phyloP scores from a whole-genome alignment of 1,284 basidiomycete species.

The Moesziomyces sp. region DNA sequence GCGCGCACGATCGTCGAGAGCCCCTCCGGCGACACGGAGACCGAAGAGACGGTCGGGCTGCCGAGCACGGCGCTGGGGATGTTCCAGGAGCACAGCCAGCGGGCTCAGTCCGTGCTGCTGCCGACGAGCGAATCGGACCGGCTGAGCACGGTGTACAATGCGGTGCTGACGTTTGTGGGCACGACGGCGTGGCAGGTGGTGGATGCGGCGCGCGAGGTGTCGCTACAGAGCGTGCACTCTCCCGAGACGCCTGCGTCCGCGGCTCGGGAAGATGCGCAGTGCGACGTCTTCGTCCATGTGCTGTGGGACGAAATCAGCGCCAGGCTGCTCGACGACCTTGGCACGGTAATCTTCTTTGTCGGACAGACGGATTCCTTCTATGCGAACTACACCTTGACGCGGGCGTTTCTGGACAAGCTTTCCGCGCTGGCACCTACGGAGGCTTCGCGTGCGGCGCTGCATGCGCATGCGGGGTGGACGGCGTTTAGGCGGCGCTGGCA shows the following conservation, averaged over 20 bases:
- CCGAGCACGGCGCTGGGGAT: slow-evolving; percentile 69
- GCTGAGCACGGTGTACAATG: slow-evolving; percentile 80
- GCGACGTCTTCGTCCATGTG: slow-evolving; percentile 72
- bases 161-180: slow-evolving; percentile 80
- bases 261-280: slow-evolving; percentile 3
- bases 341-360: slow-evolving; percentile 84
- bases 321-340: slow-evolving; percentile 79
- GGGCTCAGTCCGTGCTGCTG: slow-evolving; percentile 69
- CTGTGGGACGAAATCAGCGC: slow-evolving; percentile 85
- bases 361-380: slow-evolving; percentile 90
- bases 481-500: slow-evolving; percentile 90
- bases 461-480: slow-evolving; percentile 76
- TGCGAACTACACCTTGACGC: slow-evolving; percentile 80
- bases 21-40: background rate
- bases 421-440: slow-evolving; percentile 82
- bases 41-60: background rate
- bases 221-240: background rate
- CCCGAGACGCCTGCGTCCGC: background rate
- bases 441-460: slow-evolving; percentile 33
- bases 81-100: slow-evolving; percentile 76
- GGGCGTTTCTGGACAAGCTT: slow-evolving; percentile 84
- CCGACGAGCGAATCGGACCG: background rate
- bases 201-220: slow-evolving; percentile 76
- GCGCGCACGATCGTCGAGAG: slow-evolving; percentile 10
- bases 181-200: slow-evolving; percentile 78